Base-by-base conservation (phyloP, 805 yeast species). In the Isabelozyma rhagii region DNA sequence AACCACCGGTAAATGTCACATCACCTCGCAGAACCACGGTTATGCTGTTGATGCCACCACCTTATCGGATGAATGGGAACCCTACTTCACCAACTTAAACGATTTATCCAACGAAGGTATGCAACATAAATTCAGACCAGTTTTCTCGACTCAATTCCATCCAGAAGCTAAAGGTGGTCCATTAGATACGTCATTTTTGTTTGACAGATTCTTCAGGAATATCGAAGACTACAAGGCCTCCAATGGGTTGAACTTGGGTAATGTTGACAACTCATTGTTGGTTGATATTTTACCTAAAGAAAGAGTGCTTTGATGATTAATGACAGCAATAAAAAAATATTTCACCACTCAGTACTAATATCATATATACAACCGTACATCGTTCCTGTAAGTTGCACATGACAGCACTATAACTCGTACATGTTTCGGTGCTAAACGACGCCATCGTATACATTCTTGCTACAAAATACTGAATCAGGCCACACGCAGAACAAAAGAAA, bases 121-220 rank as follows among this genome's bases (percentile, higher is more conserved):
- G 96, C 86, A 84, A 61, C 99, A 94, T 71, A 79, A 75, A 50
- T 65, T 82, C 39, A 86, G 82, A 68, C 99, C 99, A 47, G 88
- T 93, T 49, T 94, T 93, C 74, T 89, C 97, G 39, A 90, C 97
- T 2, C 99, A 94, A 72, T 94, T 94, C 81, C 99, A 94, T 69
- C 99, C 99, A 45, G 99, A 94, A 72, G 98, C 99, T 50, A 93
- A 91, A 75, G 98, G 99, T 61, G 99, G 99, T 59, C 99, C 99
- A 51, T 79, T 87, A 62, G 99, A 94, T 71, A 88, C 97, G 11
- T 81, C 90, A 2, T 89, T 83, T 72, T 77, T 94, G 69, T 94
- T 94, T 60, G 98, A 94, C 77, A 89, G 84, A 69, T 94, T 89
- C 72, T 84, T 94, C 60, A 80, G 75, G 39, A 78, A 85, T 62